These are phyloP conservation scores for Rhynchospora pubera DNA, from an alignment of 176 grass and related monocot genomes.

Conservation along the genomic window DNA sequence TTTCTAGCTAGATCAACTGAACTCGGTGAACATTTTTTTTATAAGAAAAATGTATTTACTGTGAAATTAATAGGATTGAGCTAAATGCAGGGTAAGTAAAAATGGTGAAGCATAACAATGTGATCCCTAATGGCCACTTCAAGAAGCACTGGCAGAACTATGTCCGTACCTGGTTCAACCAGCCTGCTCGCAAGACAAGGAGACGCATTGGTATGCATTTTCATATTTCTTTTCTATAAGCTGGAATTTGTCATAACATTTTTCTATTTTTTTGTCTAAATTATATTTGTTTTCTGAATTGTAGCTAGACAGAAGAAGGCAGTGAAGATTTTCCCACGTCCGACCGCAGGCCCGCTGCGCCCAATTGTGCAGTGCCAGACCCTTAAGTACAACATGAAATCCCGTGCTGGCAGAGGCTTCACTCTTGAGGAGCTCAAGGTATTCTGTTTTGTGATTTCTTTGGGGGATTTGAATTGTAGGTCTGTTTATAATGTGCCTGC, in stretches of 20 bases:
- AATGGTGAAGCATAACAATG: conserved; percentile 91
- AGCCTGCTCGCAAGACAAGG: conserved; percentile 67
- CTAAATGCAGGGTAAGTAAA: conserved; percentile 23
- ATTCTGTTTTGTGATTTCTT: not conserved
- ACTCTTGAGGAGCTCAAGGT: conserved; percentile 87
- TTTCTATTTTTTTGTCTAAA: not conserved
- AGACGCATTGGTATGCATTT: conserved; percentile 40
- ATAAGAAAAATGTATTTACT: not conserved
- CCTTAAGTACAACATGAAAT: conserved; percentile 85
- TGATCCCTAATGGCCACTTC: conserved; percentile 63
- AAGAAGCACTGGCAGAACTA: conserved; percentile 78
- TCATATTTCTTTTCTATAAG: not conserved
- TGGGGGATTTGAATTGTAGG: not conserved
- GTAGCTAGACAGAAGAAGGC: conserved; percentile 82
- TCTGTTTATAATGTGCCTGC: not conserved
- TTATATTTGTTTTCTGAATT: not conserved
- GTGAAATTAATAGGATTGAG: not conserved
- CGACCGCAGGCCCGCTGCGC: conserved; percentile 56
- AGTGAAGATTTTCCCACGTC: conserved; percentile 79
- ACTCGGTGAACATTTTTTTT: not conserved
- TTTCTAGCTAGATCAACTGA: not conserved
- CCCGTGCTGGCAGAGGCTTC: conserved; percentile 70
- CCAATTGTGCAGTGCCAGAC: conserved; percentile 82
- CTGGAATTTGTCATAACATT: not conserved
- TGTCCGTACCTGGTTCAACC: conserved; percentile 84